Conservation (phyloP, 176 grass and related monocot genomes). For the Rhynchospora tenuis region DNA sequence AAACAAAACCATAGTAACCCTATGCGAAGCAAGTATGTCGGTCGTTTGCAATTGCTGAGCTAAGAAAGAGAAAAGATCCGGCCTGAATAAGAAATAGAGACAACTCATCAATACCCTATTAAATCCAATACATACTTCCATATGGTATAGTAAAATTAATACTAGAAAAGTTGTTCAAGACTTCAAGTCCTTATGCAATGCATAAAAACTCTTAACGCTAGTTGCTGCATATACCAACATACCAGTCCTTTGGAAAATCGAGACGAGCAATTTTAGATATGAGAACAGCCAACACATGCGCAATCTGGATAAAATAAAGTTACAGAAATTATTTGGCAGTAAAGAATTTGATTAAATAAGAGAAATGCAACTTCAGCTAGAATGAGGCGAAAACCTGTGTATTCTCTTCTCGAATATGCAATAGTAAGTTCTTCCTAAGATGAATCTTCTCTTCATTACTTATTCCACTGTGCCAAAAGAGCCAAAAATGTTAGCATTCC, state of each 20-base stretch:
- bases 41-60: slow-evolving; percentile 76
- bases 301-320: slow-evolving; percentile 51
- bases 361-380: not conserved
- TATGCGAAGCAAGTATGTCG: slow-evolving; percentile 88
- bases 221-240: slow-evolving; percentile 20
- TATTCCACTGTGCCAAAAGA: slow-evolving; percentile 65
- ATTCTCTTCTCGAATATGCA: slow-evolving; percentile 90
- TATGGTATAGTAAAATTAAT: not conserved
- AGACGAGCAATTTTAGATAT: slow-evolving; percentile 96
- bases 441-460: slow-evolving; percentile 93
- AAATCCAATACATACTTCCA: not conserved
- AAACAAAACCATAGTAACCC: slow-evolving; percentile 86
- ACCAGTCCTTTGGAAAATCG: slow-evolving; percentile 99
- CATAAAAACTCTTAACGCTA: not conserved
- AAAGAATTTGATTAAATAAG: not conserved
- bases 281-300: slow-evolving; percentile 82
- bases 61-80: slow-evolving; percentile 74
- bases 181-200: not conserved
- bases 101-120: not conserved
- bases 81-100: slow-evolving; percentile 45
- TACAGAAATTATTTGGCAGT: not conserved
- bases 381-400: slow-evolving; percentile 45
- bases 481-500: not conserved
- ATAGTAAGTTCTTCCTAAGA: slow-evolving; percentile 77
- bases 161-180: not conserved